These are phyloP conservation scores for Penicillium freii DNA, from an alignment of 2,329 filamentous ascomycete species.

Conservation along the genomic window DNA sequence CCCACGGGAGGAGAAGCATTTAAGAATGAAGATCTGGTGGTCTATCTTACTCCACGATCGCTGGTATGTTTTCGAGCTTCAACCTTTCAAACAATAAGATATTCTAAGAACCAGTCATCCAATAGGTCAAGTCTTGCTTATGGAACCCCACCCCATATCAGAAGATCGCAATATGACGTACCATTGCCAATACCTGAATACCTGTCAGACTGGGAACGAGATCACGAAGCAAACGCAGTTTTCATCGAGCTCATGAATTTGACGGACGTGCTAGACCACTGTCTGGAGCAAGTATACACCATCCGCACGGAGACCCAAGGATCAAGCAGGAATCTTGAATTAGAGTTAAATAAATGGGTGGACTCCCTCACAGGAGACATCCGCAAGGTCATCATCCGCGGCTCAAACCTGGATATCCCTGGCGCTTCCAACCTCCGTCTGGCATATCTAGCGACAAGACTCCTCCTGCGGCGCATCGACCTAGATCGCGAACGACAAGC, in stretches of 20 bases:
- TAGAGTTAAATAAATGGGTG: slow-evolving; percentile 47
- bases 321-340: slow-evolving; percentile 34
- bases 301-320: slow-evolving; percentile 26
- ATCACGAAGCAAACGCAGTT: slow-evolving; percentile 34
- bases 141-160: slow-evolving; percentile 53
- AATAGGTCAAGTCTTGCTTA: slow-evolving; percentile 53
- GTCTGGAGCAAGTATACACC: slow-evolving; percentile 35
- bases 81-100: background rate
- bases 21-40: slow-evolving; percentile 59
- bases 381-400: slow-evolving; percentile 45
- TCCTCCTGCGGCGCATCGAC: slow-evolving; percentile 50
- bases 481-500: slow-evolving; percentile 38
- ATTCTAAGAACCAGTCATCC: background rate
- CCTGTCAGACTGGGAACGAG: slow-evolving; percentile 26
- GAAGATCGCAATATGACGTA: slow-evolving; percentile 50
- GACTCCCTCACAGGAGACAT: slow-evolving; percentile 42
- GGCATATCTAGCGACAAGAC: slow-evolving; percentile 50
- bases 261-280: slow-evolving; percentile 45
- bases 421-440: slow-evolving; percentile 54
- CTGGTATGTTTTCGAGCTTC: slow-evolving; percentile 44
- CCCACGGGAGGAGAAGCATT: slow-evolving; percentile 49
- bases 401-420: slow-evolving; percentile 41
- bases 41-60: slow-evolving; percentile 54
- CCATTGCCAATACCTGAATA: slow-evolving; percentile 43
- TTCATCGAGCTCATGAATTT: slow-evolving; percentile 50